Conservation (phyloP, 495 filamentous ascomycete species). For the Penicillium daleae region DNA sequence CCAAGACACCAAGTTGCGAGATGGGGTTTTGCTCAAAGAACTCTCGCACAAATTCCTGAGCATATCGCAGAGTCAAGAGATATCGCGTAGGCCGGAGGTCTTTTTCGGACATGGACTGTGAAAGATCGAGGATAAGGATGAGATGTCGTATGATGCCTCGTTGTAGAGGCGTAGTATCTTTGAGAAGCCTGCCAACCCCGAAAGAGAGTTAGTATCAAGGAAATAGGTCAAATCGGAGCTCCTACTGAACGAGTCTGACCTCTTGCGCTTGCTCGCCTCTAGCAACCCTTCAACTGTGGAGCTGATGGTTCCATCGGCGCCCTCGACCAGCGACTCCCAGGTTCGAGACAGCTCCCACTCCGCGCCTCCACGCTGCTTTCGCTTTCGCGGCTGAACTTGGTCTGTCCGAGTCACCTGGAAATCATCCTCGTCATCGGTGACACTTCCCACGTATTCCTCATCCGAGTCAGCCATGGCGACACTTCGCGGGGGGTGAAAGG, state of each 20-base stretch:
- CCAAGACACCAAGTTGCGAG: constrained; percentile 87
- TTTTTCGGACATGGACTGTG: constrained; percentile 91
- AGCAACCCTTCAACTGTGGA: constrained; percentile 68
- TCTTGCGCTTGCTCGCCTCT: constrained; percentile 74
- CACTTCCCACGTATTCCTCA: constrained; percentile 78
- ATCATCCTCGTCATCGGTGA: constrained; percentile 86
- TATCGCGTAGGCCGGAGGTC: constrained; percentile 88
- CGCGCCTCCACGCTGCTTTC: constrained; percentile 60
- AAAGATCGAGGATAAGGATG: constrained; percentile 90
- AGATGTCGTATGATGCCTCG: constrained; percentile 95
- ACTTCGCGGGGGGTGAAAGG: background rate
- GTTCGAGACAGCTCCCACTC: constrained; percentile 59
- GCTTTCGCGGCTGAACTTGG: constrained; percentile 44
- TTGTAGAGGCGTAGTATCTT: constrained; percentile 92
- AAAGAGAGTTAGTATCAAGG: constrained; percentile 18
- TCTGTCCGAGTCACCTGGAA: constrained; percentile 51
- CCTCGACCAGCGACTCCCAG: constrained; percentile 71
- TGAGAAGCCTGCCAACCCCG: constrained; percentile 61
- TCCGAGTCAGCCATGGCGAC: constrained; percentile 64
- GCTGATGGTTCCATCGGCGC: constrained; percentile 73
- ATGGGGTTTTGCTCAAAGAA: constrained; percentile 99
- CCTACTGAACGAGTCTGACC: constrained; percentile 49
- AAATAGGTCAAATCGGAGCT: background rate
- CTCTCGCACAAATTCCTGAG: constrained; percentile 84
- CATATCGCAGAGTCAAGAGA: constrained; percentile 79